Base-by-base conservation (phyloP, 345 rosid genomes). In the Cochlearia excelsa region DNA sequence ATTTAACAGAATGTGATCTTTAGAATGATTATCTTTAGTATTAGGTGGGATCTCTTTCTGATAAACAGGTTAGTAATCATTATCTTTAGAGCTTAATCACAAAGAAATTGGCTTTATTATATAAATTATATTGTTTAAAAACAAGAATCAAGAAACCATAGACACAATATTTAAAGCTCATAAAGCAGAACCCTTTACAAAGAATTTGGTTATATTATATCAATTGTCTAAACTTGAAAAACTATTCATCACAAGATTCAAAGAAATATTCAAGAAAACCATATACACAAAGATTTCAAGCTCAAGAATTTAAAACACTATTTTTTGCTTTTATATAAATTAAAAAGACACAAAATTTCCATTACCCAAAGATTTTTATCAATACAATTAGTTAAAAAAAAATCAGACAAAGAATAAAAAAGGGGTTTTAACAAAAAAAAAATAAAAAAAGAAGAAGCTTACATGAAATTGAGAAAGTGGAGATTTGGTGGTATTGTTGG, bases 401-500 rank as follows among this genome's bases (percentile, higher is more conserved):
- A 51, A 9, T 57, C 66, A 46, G 16, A 42, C 23, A 51, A n/a
- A n/a, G 23, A 16, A 16, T 16, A 16, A 16, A 16, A 16, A 16
- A 16, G 23, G 3, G n/a, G 41, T 3, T 2, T 0, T n/a, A 47
- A 34, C n/a, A 16, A 57, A 11, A 3, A 62, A 9, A 16, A 39
- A 28, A 37, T 0, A 27, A 41, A n/a, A 47, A 4, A 1, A 30
- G 3, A 5, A 30, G 30, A 47, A 27, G 45, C 83, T 80, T 75
- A 82, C 86, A 47, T 83, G 70, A 56, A 80, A 67, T 1, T 84
- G 87, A 39, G 82, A 72, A 58, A 79, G 77, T 30, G 82, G 43
- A 37, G 65, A 4, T 42, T 77, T 86, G 68, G 59, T 26, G 37
- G 82, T 52, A 61, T 83, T 68, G 67, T 47, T 44, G 7, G 85